phyloP scores from a whole-genome alignment of 1,284 basidiomycete species.

The Ustilago lituana region DNA sequence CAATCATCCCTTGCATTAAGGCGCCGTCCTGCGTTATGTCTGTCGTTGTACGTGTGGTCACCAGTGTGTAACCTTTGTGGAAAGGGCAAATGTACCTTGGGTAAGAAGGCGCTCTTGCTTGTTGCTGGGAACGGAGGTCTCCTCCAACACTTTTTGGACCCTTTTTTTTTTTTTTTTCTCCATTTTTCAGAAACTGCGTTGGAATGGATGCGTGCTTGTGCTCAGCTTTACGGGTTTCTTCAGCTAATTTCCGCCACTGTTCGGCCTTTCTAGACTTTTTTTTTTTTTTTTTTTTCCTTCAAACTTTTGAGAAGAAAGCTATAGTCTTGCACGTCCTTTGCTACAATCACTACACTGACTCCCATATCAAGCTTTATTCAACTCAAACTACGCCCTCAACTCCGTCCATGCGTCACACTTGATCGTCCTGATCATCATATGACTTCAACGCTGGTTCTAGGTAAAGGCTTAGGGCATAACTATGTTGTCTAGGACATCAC shows the following conservation, averaged over 20 bases:
- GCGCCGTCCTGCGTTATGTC: no score
- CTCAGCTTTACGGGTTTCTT: background rate
- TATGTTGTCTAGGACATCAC: conserved; percentile 30
- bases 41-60: no score
- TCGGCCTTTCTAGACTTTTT: conserved; percentile 1
- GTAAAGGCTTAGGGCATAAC: background rate
- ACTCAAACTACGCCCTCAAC: background rate
- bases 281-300: background rate
- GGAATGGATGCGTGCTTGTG: no score
- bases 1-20: no score
- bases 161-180: background rate
- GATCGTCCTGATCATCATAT: no score
- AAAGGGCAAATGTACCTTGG: no score
- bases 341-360: conserved; percentile 10
- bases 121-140: no score
- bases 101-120: no score
- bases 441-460: background rate
- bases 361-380: background rate
- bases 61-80: no score
- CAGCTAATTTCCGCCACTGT: conserved; percentile 8
- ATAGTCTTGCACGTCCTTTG: background rate
- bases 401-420: background rate
- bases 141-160: background rate
- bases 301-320: conserved; percentile 10
- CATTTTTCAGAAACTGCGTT: no score